These are phyloP conservation scores for Flaveria sonorensis DNA, from an alignment of 129 eudicot genomes.

Conservation along the genomic window DNA sequence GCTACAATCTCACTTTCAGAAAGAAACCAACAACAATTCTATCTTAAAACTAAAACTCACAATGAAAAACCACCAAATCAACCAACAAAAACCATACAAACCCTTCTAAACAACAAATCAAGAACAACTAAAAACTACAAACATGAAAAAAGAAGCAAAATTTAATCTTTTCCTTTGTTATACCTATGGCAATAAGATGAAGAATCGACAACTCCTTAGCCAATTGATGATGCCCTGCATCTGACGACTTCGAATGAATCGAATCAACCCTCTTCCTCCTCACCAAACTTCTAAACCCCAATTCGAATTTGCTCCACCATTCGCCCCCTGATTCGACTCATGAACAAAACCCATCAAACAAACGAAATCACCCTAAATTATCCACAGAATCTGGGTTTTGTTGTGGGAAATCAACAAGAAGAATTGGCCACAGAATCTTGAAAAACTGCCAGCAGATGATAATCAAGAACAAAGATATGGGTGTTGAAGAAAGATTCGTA, in stretches of 20 bases:
- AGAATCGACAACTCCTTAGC: constrained; percentile 81
- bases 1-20: background rate
- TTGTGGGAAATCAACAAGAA: background rate
- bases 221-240: constrained; percentile 67
- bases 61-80: background rate
- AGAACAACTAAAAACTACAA: background rate
- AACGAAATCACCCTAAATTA: background rate
- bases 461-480: constrained; percentile 16
- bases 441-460: constrained; percentile 36
- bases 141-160: background rate
- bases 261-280: constrained; percentile 97
- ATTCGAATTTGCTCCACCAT: constrained; percentile 24
- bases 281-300: constrained; percentile 58
- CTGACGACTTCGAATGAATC: constrained; percentile 49
- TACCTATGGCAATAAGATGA: constrained; percentile 90
- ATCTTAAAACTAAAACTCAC: no score
- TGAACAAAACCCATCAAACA: constrained; percentile 56
- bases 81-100: background rate
- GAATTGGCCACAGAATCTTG: constrained; percentile 18
- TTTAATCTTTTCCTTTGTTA: background rate
- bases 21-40: background rate
- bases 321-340: constrained; percentile 38
- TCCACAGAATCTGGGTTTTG: background rate
- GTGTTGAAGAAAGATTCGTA: constrained; percentile 25
- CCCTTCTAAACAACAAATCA: background rate